Evolutionary conservation across 2,329 filamentous ascomycete genomes (phyloP).

Genomic region (Calonectria pseudoreteaudii): DNA sequence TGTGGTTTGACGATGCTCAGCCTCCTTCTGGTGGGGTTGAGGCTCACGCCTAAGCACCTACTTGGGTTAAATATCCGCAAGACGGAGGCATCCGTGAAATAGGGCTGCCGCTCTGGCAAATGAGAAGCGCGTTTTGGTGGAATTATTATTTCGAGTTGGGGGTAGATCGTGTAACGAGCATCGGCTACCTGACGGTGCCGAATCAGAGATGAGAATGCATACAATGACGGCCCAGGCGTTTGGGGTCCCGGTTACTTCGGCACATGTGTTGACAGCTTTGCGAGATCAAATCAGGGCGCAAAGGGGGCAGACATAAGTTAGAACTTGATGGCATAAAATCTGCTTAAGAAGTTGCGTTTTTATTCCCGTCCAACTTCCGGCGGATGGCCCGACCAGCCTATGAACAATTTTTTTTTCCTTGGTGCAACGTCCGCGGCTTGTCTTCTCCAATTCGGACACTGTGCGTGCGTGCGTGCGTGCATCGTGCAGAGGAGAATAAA

Average conservation of each 20-base stretch:
- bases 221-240: constrained; percentile 38
- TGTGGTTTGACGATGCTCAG: constrained; percentile 49
- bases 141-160: constrained; percentile 5
- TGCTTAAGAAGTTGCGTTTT: constrained; percentile 12
- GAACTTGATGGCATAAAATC: constrained; percentile 6
- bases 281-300: constrained; percentile 34
- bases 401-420: not conserved
- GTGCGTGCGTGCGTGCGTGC: not conserved
- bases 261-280: constrained; percentile 28
- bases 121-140: constrained; percentile 6
- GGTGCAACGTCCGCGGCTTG: not conserved
- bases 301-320: constrained; percentile 24
- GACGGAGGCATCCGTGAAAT: not conserved
- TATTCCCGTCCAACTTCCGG: constrained; percentile 6
- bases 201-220: constrained; percentile 28
- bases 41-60: constrained; percentile 12
- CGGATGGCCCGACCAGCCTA: not conserved
- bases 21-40: constrained; percentile 22
- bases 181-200: constrained; percentile 1
- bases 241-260: constrained; percentile 38
- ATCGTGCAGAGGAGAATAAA: not conserved
- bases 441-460: not conserved
- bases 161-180: not conserved
- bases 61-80: not conserved
- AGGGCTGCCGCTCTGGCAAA: not conserved